phyloP scores from a whole-genome alignment of 257 asterid species.

The Solanum chmielewskii region DNA sequence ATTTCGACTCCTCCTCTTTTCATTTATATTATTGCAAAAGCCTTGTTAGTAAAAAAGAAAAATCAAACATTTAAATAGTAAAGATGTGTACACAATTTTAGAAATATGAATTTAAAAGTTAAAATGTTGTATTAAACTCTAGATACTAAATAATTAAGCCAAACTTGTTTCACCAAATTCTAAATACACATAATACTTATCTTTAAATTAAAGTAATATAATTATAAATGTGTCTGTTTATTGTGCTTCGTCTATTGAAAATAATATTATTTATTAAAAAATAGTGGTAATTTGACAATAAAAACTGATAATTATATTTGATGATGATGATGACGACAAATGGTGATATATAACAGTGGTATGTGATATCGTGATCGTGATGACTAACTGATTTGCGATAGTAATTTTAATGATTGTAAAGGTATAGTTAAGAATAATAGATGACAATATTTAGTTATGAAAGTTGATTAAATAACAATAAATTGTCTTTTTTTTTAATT shows the following conservation, averaged over 20 bases:
- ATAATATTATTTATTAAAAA: neutral
- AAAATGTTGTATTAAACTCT: neutral
- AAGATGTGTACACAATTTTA: neutral
- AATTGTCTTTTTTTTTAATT: no score
- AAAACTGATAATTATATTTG: neutral
- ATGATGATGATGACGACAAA: neutral
- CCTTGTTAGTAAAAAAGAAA: neutral
- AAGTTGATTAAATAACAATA: no score
- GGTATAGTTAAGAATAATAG: neutral
- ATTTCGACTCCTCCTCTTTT: neutral
- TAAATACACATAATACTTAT: neutral
- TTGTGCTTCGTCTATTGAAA: neutral
- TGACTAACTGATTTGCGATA: neutral
- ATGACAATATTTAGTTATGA: neutral
- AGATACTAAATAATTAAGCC: neutral
- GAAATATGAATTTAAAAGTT: neutral
- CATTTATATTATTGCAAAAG: neutral
- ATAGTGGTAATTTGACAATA: fast-evolving
- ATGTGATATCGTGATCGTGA: neutral
- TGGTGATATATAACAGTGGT: neutral
- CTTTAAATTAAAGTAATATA: neutral
- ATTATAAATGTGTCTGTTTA: neutral
- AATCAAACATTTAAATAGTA: neutral
- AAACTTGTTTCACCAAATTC: neutral
- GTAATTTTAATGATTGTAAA: neutral